phyloP scores from a whole-genome alignment of 192 early-diverging fungal species.

The Backusella australiensis region DNA sequence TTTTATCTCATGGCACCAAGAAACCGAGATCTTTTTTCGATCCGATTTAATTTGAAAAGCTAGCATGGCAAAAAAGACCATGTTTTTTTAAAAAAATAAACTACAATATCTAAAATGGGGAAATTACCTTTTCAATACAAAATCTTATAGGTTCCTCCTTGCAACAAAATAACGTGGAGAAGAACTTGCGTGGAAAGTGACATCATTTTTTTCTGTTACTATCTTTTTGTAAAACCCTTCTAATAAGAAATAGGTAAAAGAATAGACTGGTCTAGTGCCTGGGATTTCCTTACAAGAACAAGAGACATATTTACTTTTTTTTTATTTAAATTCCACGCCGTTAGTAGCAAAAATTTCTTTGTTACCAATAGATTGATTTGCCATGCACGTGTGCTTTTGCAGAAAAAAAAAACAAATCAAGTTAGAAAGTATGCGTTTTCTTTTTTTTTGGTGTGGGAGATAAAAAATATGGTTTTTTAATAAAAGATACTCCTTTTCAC shows the following conservation, averaged over 20 bases:
- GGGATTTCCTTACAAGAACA: neutral
- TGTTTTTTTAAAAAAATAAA: neutral
- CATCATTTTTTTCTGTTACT: neutral
- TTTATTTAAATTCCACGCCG: neutral
- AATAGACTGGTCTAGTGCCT: neutral
- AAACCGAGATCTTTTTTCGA: no score
- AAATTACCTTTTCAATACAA: neutral
- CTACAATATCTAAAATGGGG: neutral
- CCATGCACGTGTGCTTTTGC: conserved; percentile 1
- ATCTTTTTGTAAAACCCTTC: no score
- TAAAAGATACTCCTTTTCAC: neutral
- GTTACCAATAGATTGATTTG: neutral
- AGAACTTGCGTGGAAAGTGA: neutral
- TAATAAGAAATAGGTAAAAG: no score
- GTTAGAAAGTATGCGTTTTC: neutral
- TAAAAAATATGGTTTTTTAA: neutral
- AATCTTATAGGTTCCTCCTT: neutral
- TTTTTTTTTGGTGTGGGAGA: neutral
- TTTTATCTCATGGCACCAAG: no score
- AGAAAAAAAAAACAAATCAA: neutral
- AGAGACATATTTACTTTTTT: neutral
- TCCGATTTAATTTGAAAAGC: neutral
- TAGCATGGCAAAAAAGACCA: neutral
- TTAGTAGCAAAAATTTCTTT: neutral
- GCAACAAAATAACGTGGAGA: neutral